phyloP scores from a whole-genome alignment of 345 rosid genomes.

The Lepidium didymum region DNA sequence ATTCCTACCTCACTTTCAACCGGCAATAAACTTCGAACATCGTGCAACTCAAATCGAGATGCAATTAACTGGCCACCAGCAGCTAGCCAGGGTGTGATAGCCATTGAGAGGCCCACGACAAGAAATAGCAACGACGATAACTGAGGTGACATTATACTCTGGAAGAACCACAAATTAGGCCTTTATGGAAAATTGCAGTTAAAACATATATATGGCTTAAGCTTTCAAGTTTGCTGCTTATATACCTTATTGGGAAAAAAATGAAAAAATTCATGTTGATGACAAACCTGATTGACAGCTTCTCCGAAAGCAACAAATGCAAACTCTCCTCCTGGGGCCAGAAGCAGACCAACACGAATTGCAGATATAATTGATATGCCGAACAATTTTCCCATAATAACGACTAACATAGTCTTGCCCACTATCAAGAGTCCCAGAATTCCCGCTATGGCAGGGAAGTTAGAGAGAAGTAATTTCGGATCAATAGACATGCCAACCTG shows the following conservation, averaged over 20 bases:
- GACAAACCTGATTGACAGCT: slow-evolving; percentile 89
- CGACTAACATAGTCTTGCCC: slow-evolving; percentile 78
- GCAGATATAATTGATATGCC: slow-evolving; percentile 89
- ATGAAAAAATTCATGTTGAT: background rate
- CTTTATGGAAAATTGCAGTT: background rate
- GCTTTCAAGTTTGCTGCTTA: background rate
- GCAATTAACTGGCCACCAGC: slow-evolving; percentile 98
- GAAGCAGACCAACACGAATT: slow-evolving; percentile 86
- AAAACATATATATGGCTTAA: background rate
- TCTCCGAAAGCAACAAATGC: slow-evolving; percentile 99
- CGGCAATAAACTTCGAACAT: slow-evolving; percentile 89
- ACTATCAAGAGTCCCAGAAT: slow-evolving; percentile 72
- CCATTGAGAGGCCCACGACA: slow-evolving; percentile 97
- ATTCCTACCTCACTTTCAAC: slow-evolving; percentile 90
- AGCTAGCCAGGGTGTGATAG: slow-evolving; percentile 95
- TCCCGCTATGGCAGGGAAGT: slow-evolving; percentile 76
- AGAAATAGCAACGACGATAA: slow-evolving; percentile 89
- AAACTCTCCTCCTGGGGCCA: slow-evolving; percentile 98
- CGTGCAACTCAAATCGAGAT: slow-evolving; percentile 92
- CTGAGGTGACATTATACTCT: slow-evolving; percentile 97
- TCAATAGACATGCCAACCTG: slow-evolving; percentile 99
- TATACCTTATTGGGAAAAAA: background rate
- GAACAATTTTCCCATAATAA: slow-evolving; percentile 66
- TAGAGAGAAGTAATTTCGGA: slow-evolving; percentile 88
- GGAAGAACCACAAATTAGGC: slow-evolving; percentile 31